Evolutionary conservation across 83 land plant genomes (phyloP), one percentile per base, ranked within the genome.

Genomic region (Picea engelmannii): DNA sequence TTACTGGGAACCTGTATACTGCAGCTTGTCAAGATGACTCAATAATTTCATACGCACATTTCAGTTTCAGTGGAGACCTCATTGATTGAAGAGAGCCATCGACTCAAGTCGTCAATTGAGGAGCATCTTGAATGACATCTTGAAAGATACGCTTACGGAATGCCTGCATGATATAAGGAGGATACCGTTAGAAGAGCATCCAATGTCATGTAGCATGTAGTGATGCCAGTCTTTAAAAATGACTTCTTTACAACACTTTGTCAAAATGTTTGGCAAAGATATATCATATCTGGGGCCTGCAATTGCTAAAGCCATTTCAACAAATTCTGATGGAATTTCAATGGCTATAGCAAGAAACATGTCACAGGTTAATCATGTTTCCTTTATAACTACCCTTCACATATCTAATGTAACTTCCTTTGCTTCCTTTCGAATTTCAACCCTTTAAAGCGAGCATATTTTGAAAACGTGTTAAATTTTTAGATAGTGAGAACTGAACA

Each of bases 41-140:
- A 35, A 49, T 65, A 81, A 71, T 71, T 81, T 78, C 82, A 81
- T 40, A 81, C 75, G 83, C 81, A 81, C 18, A 25, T 81, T 78
- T 49, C 82, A 21, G 40, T 76, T 47, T 55, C 76, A 16, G 80
- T 81, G 58, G 71, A 78, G 21, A 62, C 17, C 1, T 78, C 63
- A 49, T 52, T 81, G 62, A 35, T 31, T 13, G 76, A 81, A 73
- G 82, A 81, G 61, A 78, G 80, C 62, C 78, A 76, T 78, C 83
- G 82, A 24, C 74, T 81, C 44, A 81, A 81, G 62, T 55, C 42
- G 27, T 69, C 49, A 31, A 55, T 81, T 21, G 81, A 31, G 40
- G 44, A 81, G 62, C 60, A 25, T 13, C 31, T 81, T 47, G 83
- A 81, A 73, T 75, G 59, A 59, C 47, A 49, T 23, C 17, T 81